Base-by-base conservation (phyloP, 139 green algal species). In the Chlamydomonas eustigma region DNA sequence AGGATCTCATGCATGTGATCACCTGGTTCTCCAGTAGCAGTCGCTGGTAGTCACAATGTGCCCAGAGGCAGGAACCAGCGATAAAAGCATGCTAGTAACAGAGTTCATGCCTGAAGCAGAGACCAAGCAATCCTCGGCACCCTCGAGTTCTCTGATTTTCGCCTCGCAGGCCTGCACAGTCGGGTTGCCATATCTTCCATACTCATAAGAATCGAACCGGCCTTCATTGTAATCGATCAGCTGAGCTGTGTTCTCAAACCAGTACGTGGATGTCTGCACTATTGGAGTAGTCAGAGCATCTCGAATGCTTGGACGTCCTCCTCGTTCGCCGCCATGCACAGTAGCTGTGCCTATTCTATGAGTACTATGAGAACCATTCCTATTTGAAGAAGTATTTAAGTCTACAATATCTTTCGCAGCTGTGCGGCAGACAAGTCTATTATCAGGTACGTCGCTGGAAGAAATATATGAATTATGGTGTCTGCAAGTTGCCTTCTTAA, bases 31-130 rank as follows among this genome's bases (percentile, higher is more conserved):
- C 37, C 96, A 88, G 86, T 99, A 99, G 88, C 96, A 99, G 85
- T 99, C 96, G n/a, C 91, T 98, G 35, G 96, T 99, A 37, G 95
- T 99, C 4, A 99, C 89, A 76, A 99, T 98, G 89, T 99, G 95
- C 2, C 96, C 96, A 2, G 92, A 92, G 25, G 90, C 84, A 0
- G 95, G 96, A 25, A 99, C 93, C 25, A 99, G 88, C n/a, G 96
- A 90, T 52, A 99, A 87, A 75, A 99, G 89, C 96, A 99, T 98
- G 18, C 91, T 98, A n/a, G 94, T 99, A 2, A 96, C 95, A 0
- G 88, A 71, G 83, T 94, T 97, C 96, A 99, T 99, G 76, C 96
- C 96, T 1, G 87, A 94, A 0, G 91, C 84, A 2, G 89, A 96
- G 0, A 99, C 65, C 38, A 99, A 80, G 76, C 91, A 97, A 81